Evolutionary conservation across 1,139 yeast species (phyloP).

Genomic region (Protomyces lactucae-debilis): DNA sequence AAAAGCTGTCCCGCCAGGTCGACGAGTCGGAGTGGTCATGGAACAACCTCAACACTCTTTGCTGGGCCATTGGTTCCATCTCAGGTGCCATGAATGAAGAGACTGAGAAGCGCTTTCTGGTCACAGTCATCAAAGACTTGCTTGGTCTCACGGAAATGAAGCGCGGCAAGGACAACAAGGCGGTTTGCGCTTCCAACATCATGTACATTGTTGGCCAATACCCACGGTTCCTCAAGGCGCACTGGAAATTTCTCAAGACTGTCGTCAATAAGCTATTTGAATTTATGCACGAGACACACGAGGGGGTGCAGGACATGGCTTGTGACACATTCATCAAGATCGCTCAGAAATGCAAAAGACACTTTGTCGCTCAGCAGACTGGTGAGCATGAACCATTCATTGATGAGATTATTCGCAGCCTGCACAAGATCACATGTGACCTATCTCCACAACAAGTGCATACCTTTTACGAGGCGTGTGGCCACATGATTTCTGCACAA

Average conservation of each 20-base stretch:
- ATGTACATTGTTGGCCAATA: slow-evolving; percentile 99
- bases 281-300: slow-evolving; percentile 99
- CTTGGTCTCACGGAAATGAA: slow-evolving; percentile 90
- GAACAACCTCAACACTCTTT: slow-evolving; percentile 92
- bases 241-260: slow-evolving; percentile 94
- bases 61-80: slow-evolving; percentile 99
- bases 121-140: slow-evolving; percentile 85
- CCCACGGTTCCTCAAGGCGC: slow-evolving; percentile 94
- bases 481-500: slow-evolving; percentile 86
- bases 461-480: slow-evolving; percentile 96
- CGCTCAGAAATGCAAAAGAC: slow-evolving; percentile 89
- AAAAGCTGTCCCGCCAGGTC: slow-evolving; percentile 82
- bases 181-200: slow-evolving; percentile 96
- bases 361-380: slow-evolving; percentile 81
- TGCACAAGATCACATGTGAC: slow-evolving; percentile 83
- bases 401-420: slow-evolving; percentile 76
- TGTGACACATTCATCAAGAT: slow-evolving; percentile 97
- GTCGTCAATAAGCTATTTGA: slow-evolving; percentile 93
- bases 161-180: slow-evolving; percentile 95
- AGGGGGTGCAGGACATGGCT: slow-evolving; percentile 95
- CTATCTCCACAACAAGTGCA: slow-evolving; percentile 96
- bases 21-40: slow-evolving; percentile 99
- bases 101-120: slow-evolving; percentile 90
- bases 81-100: slow-evolving; percentile 99
- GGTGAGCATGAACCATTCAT: slow-evolving; percentile 91